phyloP scores from a whole-genome alignment of 805 yeast species.

The Candida mattraensis region DNA sequence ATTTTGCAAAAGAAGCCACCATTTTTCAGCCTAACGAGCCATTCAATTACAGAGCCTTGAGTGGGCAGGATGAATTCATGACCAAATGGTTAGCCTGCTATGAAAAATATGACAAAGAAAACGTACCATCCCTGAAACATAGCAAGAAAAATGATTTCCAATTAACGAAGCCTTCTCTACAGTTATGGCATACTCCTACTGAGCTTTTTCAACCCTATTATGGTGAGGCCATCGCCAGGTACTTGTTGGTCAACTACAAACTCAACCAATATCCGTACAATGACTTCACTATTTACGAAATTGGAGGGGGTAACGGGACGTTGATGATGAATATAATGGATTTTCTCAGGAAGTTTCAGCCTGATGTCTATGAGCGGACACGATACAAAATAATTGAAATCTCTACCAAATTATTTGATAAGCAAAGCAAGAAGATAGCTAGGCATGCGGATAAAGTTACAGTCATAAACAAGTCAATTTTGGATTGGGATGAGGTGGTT shows the following conservation, averaged over 20 bases:
- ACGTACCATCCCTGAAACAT: conserved; percentile 23
- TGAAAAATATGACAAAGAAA: conserved; percentile 44
- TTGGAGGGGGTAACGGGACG: conserved; percentile 92
- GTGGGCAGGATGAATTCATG: conserved; percentile 69
- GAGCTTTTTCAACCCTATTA: conserved; percentile 82
- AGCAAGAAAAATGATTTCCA: conserved; percentile 22
- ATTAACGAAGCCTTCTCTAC: conserved; percentile 45
- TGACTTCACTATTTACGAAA: conserved; percentile 76
- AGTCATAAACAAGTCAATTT: conserved; percentile 70
- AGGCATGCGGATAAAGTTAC: conserved; percentile 55
- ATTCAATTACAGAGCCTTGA: conserved; percentile 56
- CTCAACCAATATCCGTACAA: conserved; percentile 65
- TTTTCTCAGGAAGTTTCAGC: conserved; percentile 59
- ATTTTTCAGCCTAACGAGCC: conserved; percentile 69
- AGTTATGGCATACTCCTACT: conserved; percentile 89
- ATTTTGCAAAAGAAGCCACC: conserved; percentile 75
- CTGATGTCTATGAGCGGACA: conserved; percentile 70
- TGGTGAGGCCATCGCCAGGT: conserved; percentile 83
- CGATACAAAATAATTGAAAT: conserved; percentile 74
- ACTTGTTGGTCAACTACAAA: conserved; percentile 69
- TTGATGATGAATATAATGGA: conserved; percentile 73
- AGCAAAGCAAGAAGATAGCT: conserved; percentile 42
- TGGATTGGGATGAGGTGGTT: conserved; percentile 65
- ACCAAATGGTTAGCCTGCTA: conserved; percentile 66
- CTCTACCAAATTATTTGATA: conserved; percentile 57